Evolutionary conservation across 2,329 filamentous ascomycete genomes (phyloP).

Genomic region (Diplodia seriata): DNA sequence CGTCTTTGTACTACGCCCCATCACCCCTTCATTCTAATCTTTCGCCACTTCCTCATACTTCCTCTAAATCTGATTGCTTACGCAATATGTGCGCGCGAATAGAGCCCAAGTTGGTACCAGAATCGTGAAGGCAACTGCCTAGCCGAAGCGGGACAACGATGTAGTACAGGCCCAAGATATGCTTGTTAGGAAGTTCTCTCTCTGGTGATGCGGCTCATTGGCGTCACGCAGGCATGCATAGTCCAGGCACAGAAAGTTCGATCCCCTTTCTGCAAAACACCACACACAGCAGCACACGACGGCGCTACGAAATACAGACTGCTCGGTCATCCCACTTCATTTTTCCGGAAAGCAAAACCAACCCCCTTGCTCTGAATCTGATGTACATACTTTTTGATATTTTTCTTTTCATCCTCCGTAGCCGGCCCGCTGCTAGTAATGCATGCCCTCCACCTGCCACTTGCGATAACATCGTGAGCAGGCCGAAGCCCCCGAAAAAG

Average conservation of each 20-base stretch:
- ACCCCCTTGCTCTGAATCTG: background rate
- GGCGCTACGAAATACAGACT: background rate
- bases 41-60: background rate
- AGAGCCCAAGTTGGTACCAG: background rate
- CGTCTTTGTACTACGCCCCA: background rate
- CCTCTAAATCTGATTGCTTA: background rate
- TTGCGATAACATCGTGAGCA: background rate
- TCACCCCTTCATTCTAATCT: background rate
- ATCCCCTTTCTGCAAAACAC: background rate
- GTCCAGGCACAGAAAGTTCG: background rate
- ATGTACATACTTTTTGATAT: constrained; percentile 12
- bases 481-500: constrained; percentile 7
- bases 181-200: no score
- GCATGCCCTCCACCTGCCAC: background rate
- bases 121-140: no score
- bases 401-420: background rate
- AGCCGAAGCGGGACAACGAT: no score
- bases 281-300: background rate
- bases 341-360: constrained; percentile 5
- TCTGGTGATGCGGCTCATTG: no score
- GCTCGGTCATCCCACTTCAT: constrained; percentile 20
- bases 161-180: no score
- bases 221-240: background rate
- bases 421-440: background rate
- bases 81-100: background rate